Conservation (phyloP, 768 basidiomycete genomes). For the Termitomyces heimii region DNA sequence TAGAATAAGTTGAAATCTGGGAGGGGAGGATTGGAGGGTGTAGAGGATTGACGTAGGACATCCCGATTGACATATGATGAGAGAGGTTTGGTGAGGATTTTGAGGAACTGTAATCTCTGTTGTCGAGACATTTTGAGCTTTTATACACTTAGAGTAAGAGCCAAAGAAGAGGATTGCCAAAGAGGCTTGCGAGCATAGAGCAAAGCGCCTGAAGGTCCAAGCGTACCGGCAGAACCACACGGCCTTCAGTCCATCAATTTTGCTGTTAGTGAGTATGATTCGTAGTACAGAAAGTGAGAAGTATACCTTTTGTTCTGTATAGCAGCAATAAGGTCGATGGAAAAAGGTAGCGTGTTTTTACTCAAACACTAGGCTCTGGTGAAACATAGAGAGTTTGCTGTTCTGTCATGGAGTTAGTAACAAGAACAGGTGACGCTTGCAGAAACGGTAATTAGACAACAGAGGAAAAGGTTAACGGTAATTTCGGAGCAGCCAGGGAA, state of each 20-base stretch:
- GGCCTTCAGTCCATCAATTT: not conserved
- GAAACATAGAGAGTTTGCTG: not conserved
- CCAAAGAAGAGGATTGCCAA: not conserved
- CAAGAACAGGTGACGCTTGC: not conserved
- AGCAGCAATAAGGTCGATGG: not conserved
- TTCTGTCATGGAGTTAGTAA: not conserved
- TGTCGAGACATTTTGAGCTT: not conserved
- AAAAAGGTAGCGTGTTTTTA: not conserved
- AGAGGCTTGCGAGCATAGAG: not conserved
- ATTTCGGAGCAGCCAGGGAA: not conserved
- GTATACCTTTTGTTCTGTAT: not conserved
- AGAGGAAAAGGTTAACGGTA: not conserved
- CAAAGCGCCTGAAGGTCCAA: not conserved
- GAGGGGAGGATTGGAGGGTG: constrained; percentile 30
- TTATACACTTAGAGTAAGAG: not conserved
- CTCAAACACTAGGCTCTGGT: not conserved
- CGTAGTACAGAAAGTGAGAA: not conserved
- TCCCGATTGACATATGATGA: constrained; percentile 9
- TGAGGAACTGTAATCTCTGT: not conserved
- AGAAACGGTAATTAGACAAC: not conserved
- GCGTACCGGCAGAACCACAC: not conserved
- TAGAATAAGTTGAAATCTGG: constrained; percentile 21
- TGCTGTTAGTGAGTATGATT: not conserved
- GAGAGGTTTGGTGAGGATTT: not conserved
- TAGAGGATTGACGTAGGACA: constrained; percentile 39